Evolutionary conservation across 495 filamentous ascomycete genomes (phyloP).

Genomic region (Penicillium steckii): DNA sequence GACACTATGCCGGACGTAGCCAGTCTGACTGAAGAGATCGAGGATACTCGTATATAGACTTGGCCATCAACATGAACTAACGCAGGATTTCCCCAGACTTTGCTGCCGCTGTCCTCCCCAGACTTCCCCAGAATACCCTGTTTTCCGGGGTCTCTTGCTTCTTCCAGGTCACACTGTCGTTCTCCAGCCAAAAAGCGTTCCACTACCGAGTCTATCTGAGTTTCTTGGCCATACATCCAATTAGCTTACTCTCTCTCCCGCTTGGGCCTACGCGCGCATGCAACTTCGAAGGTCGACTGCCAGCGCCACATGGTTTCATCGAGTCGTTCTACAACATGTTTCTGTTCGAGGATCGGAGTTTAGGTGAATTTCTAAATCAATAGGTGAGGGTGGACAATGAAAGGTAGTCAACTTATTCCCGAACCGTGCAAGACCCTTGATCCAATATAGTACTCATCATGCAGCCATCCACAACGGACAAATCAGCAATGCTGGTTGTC

Average conservation of each 20-base stretch:
- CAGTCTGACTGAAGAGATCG: neutral
- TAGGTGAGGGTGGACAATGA: neutral
- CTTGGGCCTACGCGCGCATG: constrained; percentile 10
- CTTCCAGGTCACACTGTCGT: neutral
- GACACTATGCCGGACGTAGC: too few relatives aligned
- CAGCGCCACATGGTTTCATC: constrained; percentile 29
- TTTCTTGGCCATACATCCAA: neutral
- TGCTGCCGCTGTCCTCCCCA: neutral
- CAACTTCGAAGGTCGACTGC: constrained; percentile 16
- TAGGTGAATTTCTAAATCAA: neutral
- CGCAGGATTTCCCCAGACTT: neutral
- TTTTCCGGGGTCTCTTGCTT: neutral
- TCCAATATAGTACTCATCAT: too few relatives aligned
- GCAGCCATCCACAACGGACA: too few relatives aligned
- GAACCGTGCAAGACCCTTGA: too few relatives aligned
- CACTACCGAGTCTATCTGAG: neutral
- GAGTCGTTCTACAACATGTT: constrained; percentile 6
- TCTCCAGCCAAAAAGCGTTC: neutral
- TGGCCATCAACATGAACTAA: neutral
- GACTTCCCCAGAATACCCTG: neutral
- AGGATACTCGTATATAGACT: neutral
- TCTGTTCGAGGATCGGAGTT: constrained; percentile 1
- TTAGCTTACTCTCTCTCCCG: neutral
- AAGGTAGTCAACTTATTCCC: neutral
- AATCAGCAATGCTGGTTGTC: neutral